These are phyloP conservation scores for Geum urbanum DNA, from an alignment of 306 rosid genomes.

Conservation along the genomic window DNA sequence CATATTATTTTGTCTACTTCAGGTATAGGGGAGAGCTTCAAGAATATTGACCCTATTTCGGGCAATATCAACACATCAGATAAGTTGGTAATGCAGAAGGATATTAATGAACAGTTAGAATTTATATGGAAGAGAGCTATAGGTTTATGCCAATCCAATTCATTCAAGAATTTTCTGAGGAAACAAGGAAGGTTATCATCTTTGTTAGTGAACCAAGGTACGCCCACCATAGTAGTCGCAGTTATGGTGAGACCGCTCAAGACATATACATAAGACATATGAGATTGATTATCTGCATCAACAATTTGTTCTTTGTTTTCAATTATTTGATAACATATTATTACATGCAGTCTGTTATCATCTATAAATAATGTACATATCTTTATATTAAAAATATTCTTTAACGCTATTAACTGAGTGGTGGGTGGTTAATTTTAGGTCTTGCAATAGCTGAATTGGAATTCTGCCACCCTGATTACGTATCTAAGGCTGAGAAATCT, in stretches of 20 bases:
- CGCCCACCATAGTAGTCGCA: neutral
- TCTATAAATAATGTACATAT: neutral
- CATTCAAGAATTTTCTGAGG: slow-evolving; percentile 61
- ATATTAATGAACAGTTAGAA: slow-evolving; percentile 51
- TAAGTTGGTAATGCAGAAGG: slow-evolving; percentile 44
- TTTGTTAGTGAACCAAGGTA: slow-evolving; percentile 50
- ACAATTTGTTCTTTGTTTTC: neutral
- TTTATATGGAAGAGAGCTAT: slow-evolving; percentile 73
- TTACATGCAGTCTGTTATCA: neutral
- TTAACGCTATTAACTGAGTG: slow-evolving; percentile 1
- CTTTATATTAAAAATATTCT: neutral
- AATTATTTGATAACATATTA: neutral
- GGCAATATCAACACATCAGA: slow-evolving; percentile 28
- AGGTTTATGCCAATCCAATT: slow-evolving; percentile 54
- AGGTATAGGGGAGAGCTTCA: slow-evolving; percentile 35
- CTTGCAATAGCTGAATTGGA: slow-evolving; percentile 68
- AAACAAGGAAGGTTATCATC: slow-evolving; percentile 71
- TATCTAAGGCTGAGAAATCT: slow-evolving; percentile 68
- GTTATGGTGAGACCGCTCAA: neutral
- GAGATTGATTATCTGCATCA: neutral
- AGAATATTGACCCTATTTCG: slow-evolving; percentile 33
- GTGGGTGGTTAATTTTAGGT: slow-evolving; percentile 40
- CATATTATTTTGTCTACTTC: slow-evolving; percentile 31
- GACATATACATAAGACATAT: neutral
- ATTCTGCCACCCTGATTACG: slow-evolving; percentile 49